Conservation (phyloP, 805 yeast genomes). For the Starmera quercuum region DNA sequence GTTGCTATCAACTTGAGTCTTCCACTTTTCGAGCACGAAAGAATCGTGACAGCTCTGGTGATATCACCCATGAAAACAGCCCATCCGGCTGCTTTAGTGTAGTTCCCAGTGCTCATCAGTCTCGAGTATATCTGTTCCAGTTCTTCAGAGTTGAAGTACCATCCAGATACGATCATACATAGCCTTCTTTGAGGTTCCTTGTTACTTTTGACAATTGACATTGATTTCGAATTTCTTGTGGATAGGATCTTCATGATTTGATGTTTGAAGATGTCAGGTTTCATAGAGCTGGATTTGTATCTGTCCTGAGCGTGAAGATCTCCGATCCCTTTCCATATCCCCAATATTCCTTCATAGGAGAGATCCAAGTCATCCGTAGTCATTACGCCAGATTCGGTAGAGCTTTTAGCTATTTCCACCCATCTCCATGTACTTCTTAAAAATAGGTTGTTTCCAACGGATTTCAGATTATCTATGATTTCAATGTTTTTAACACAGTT, state of each 20-base stretch:
- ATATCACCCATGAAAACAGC: slow-evolving; percentile 93
- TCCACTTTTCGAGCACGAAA: slow-evolving; percentile 67
- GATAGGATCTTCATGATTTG: slow-evolving; percentile 24
- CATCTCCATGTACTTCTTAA: slow-evolving; percentile 86
- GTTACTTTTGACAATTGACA: slow-evolving; percentile 32
- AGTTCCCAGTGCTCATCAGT: slow-evolving; percentile 49
- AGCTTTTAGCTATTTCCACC: slow-evolving; percentile 65
- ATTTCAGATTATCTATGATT: slow-evolving; percentile 44
- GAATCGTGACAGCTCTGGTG: slow-evolving; percentile 67
- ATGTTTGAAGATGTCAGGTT: slow-evolving; percentile 11
- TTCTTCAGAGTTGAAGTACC: slow-evolving; percentile 75
- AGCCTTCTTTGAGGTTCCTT: slow-evolving; percentile 62
- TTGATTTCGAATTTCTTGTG: slow-evolving; percentile 22
- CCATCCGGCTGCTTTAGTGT: slow-evolving; percentile 95
- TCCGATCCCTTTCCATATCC: slow-evolving; percentile 78
- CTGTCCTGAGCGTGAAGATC: slow-evolving; percentile 44
- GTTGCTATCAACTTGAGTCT: slow-evolving; percentile 76
- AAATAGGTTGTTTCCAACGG: slow-evolving; percentile 46
- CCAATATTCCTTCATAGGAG: slow-evolving; percentile 82
- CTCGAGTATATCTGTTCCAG: slow-evolving; percentile 59
- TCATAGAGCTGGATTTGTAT: slow-evolving; percentile 20
- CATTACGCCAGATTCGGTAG: slow-evolving; percentile 61
- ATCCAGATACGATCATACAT: slow-evolving; percentile 81
- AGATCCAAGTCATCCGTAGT: slow-evolving; percentile 64
- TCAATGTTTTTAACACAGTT: slow-evolving; percentile 58